These are phyloP conservation scores for Beauveria sp. DNA, from an alignment of 2,329 filamentous ascomycete genomes.

Conservation along the genomic window DNA sequence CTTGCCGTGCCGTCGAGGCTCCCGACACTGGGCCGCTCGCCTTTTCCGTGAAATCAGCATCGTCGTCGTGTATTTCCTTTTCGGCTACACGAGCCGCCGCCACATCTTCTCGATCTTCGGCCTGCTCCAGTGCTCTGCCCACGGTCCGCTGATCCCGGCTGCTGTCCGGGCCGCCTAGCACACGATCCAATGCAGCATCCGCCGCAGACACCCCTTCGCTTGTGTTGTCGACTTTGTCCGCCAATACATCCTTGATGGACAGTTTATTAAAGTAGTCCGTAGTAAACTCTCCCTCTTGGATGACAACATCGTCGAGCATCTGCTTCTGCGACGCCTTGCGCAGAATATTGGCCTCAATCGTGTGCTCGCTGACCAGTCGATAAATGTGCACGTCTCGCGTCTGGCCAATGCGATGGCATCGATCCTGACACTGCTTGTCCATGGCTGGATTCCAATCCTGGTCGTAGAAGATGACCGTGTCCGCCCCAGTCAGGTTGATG, in stretches of 20 bases:
- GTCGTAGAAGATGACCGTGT: slow-evolving; percentile 98
- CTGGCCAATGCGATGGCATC: slow-evolving; percentile 94
- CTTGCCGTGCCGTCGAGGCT: slow-evolving; percentile 42
- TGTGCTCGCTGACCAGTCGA: slow-evolving; percentile 84
- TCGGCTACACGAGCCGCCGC: slow-evolving; percentile 80
- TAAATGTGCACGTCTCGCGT: slow-evolving; percentile 98
- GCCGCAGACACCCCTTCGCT: slow-evolving; percentile 58
- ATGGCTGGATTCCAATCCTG: slow-evolving; percentile 99
- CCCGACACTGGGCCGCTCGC: slow-evolving; percentile 38
- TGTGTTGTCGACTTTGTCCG: slow-evolving; percentile 45
- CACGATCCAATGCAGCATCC: slow-evolving; percentile 76
- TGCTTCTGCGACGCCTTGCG: slow-evolving; percentile 96
- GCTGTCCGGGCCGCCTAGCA: slow-evolving; percentile 61
- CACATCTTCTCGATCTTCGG: slow-evolving; percentile 88
- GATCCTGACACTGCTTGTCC: slow-evolving; percentile 98
- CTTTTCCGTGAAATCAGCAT: slow-evolving; percentile 74
- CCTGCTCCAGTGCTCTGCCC: slow-evolving; percentile 72
- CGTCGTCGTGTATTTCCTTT: slow-evolving; percentile 81
- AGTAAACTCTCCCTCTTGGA: slow-evolving; percentile 96
- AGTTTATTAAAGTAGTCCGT: slow-evolving; percentile 90
- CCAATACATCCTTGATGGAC: slow-evolving; percentile 62
- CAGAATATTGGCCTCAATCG: slow-evolving; percentile 95
- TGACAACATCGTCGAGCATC: slow-evolving; percentile 95
- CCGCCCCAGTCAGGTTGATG: slow-evolving; percentile 93
- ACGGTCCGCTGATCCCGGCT: slow-evolving; percentile 55